phyloP scores from a whole-genome alignment of 257 asterid species.

The Solanum piurae region DNA sequence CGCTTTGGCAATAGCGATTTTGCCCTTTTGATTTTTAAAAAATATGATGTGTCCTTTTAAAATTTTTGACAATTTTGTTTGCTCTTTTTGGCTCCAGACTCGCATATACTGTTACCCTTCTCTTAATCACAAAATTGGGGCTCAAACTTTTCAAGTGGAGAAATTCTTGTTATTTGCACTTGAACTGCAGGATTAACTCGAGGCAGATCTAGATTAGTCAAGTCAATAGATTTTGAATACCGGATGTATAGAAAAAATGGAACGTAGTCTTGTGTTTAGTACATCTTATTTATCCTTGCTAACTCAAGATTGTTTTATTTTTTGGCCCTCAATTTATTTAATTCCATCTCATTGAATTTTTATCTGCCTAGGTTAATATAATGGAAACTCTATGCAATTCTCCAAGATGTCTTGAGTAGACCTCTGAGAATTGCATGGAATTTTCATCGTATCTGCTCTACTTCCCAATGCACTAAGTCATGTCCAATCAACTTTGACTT shows the following conservation, averaged over 20 bases:
- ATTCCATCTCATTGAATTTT: not conserved
- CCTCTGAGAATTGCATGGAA: not conserved
- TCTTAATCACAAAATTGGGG: not conserved
- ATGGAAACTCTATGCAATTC: not conserved
- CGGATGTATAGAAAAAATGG: not conserved
- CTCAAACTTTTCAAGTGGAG: not conserved
- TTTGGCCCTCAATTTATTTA: not conserved
- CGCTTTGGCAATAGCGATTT: too few species aligned
- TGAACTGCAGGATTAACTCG: not conserved
- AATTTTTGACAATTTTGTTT: too few species aligned
- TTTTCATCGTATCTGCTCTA: not conserved
- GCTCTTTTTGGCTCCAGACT: too few species aligned
- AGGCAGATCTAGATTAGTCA: not conserved
- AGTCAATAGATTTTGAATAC: not conserved
- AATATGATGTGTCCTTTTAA: too few species aligned
- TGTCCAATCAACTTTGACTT: not conserved
- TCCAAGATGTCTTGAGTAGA: not conserved
- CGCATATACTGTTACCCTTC: not conserved
- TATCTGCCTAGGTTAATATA: not conserved
- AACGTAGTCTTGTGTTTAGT: not conserved
- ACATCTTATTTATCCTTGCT: not conserved
- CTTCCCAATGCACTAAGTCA: not conserved
- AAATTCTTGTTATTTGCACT: not conserved
- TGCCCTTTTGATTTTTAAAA: too few species aligned
- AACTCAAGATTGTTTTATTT: not conserved